A percentile compares a stretch with the other conserved stretches of the same genome.
These are phyloP conservation scores for Triglochin maritima DNA, from an alignment of 106 monocot genomes.

Conservation along the genomic window DNA sequence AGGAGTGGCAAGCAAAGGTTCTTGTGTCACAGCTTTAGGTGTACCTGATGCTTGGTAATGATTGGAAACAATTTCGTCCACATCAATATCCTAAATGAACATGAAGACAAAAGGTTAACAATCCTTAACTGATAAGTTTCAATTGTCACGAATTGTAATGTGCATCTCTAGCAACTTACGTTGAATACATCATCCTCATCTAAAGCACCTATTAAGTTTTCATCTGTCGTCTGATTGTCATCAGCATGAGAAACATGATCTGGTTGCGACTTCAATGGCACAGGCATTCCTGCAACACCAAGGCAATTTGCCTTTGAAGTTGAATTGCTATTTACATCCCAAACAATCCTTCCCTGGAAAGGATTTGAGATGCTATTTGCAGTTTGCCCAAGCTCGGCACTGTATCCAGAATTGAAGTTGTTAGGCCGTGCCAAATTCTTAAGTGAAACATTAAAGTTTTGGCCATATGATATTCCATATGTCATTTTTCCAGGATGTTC, in stretches of 20 bases:
- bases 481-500: not conserved
- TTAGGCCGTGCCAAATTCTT: not conserved
- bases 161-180: not conserved
- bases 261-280: slow-evolving; percentile 6
- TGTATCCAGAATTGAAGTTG: not conserved
- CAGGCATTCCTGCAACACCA: slow-evolving; percentile 14
- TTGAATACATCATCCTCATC: slow-evolving; percentile 45
- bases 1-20: slow-evolving; percentile 34
- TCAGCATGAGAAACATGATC: slow-evolving; percentile 1
- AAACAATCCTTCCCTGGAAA: slow-evolving; percentile 2
- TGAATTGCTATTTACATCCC: slow-evolving; percentile 6
- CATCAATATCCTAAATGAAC: slow-evolving; percentile 69
- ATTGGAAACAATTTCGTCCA: slow-evolving; percentile 83
- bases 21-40: slow-evolving; percentile 37
- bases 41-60: slow-evolving; percentile 68
- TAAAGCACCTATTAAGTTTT: slow-evolving; percentile 34
- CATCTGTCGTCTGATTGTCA: slow-evolving; percentile 6
- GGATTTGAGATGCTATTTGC: slow-evolving; percentile 12
- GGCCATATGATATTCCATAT: slow-evolving; percentile 10
- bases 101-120: not conserved
- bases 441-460: slow-evolving; percentile 1
- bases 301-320: slow-evolving; percentile 11
- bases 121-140: no score
- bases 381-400: not conserved
- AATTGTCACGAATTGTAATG: no score